Conservation (phyloP, 176 grass and related monocot species). For the Musa beccarii region DNA sequence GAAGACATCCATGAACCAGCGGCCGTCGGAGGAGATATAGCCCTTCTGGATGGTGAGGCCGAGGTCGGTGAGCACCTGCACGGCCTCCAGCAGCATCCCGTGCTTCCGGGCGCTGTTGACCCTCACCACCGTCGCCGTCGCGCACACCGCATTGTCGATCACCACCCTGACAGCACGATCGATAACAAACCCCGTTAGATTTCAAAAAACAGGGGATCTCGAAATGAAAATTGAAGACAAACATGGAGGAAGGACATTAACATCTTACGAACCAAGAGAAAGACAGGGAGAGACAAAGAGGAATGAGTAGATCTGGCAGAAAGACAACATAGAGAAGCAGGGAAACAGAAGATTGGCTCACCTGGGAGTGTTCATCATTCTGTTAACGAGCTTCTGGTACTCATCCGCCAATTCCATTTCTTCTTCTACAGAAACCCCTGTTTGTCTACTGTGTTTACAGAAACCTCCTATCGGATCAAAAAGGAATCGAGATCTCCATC, state of each 20-base stretch:
- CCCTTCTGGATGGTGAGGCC: constrained; percentile 68
- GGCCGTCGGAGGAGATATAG: constrained; percentile 84
- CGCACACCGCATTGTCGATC: not conserved
- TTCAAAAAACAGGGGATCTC: not conserved
- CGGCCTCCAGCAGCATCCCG: constrained; percentile 60
- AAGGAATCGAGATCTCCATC: no score
- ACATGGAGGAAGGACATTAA: not conserved
- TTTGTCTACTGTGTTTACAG: no score
- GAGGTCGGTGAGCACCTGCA: constrained; percentile 70
- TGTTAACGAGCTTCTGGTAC: not conserved
- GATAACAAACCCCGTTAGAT: not conserved
- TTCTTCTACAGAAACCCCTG: not conserved
- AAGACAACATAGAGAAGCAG: not conserved
- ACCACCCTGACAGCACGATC: not conserved
- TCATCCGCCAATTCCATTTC: not conserved
- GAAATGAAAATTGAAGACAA: not conserved
- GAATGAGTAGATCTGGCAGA: not conserved
- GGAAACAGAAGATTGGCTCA: not conserved
- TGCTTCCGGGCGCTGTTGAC: constrained; percentile 89
- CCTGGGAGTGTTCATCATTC: not conserved
- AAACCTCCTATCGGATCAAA: no score
- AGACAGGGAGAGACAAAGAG: no score
- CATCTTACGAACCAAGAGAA: no score
- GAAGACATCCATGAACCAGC: constrained; percentile 99
- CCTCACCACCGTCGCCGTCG: constrained; percentile 25